phyloP scores from a whole-genome alignment of 495 filamentous ascomycete species.

The Aspergillus cristatus region DNA sequence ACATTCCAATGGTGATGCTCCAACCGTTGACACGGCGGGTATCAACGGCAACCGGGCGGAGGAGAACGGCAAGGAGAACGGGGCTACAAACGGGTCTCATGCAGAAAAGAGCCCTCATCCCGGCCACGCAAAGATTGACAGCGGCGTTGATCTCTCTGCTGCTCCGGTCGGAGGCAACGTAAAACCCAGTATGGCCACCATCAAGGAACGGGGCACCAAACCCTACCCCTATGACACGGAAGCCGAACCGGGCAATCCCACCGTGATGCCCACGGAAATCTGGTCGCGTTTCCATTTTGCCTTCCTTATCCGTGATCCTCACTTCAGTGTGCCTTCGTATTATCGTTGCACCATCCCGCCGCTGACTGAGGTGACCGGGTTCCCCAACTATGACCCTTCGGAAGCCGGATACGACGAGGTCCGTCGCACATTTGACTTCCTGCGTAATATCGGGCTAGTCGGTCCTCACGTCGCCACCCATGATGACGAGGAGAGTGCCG shows the following conservation, averaged over 20 bases:
- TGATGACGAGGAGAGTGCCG: constrained; percentile 21
- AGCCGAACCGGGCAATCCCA: constrained; percentile 62
- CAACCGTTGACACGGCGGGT: constrained; percentile 13
- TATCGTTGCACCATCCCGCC: constrained; percentile 95
- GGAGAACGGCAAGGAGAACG: constrained; percentile 11
- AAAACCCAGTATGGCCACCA: constrained; percentile 7
- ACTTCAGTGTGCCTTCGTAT: constrained; percentile 78
- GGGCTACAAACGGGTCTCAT: constrained; percentile 5
- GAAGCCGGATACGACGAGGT: constrained; percentile 91
- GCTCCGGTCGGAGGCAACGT: constrained; percentile 5
- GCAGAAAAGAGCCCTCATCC: too few relatives aligned
- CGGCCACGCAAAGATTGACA: not conserved
- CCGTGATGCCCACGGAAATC: constrained; percentile 62
- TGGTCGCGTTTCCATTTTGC: constrained; percentile 79
- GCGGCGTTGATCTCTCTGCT: constrained; percentile 17
- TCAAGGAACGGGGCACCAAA: constrained; percentile 15
- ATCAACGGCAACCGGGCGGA: constrained; percentile 20
- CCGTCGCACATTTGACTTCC: constrained; percentile 74
- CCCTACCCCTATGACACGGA: constrained; percentile 51
- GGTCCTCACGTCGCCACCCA: constrained; percentile 50
- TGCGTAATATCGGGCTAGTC: constrained; percentile 51
- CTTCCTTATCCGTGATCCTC: constrained; percentile 95
- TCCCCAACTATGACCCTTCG: constrained; percentile 69
- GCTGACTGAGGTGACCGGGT: constrained; percentile 69
- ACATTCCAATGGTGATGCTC: constrained; percentile 15